Evolutionary conservation across 1,284 basidiomycete genomes (phyloP).

Genomic region (Polyporus tsugae): DNA sequence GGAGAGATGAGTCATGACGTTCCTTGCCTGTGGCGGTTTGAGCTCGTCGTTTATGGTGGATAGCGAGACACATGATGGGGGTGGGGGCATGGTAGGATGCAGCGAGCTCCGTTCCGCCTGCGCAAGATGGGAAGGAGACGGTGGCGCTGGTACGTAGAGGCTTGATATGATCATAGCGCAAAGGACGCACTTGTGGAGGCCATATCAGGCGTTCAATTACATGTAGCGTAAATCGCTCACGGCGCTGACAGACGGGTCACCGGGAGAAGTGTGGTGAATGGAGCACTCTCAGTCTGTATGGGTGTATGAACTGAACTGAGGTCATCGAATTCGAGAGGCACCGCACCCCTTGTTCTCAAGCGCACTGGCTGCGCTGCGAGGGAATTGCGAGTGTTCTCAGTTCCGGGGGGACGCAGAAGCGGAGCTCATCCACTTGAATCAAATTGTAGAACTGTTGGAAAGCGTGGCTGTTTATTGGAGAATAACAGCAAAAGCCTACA

Average conservation of each 20-base stretch:
- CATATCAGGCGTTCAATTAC: not conserved
- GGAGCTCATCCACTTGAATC: not conserved
- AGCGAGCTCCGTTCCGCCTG: not conserved
- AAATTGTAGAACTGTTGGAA: not conserved
- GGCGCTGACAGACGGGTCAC: not conserved
- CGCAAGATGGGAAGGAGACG: not conserved
- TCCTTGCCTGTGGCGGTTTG: conserved; percentile 8
- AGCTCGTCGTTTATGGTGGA: not conserved
- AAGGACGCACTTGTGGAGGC: not conserved
- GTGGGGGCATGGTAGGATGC: not conserved
- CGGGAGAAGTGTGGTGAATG: not conserved
- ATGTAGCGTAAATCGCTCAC: conserved; percentile 4
- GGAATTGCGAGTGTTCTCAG: not conserved
- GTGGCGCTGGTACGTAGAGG: not conserved
- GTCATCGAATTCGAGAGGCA: not conserved
- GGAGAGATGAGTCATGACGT: not conserved
- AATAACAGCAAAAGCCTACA: not conserved
- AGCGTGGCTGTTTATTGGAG: not conserved
- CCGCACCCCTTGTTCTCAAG: not conserved
- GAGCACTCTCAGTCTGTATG: not conserved
- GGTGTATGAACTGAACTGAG: not conserved
- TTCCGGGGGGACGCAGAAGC: not conserved
- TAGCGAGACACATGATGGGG: not conserved
- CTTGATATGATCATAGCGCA: not conserved
- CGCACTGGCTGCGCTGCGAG: not conserved